Conservation (phyloP, 441 rosid genomes). For the Euphorbia celastroides region DNA sequence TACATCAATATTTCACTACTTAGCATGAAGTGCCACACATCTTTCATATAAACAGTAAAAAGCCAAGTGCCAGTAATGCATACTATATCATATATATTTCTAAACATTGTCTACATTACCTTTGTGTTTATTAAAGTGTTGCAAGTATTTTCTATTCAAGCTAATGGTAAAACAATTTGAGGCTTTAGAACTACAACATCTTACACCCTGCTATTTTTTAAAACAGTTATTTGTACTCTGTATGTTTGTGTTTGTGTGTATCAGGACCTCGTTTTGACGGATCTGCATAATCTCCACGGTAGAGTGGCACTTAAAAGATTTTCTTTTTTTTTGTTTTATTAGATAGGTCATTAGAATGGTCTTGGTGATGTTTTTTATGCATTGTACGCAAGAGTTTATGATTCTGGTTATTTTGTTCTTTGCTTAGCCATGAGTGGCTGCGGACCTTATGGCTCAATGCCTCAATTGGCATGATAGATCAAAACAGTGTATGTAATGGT, state of each 20-base stretch:
- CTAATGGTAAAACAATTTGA: background rate
- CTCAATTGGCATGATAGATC: background rate
- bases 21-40: background rate
- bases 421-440: background rate
- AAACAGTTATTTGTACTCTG: too few species aligned
- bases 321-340: background rate
- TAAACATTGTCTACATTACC: background rate
- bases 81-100: background rate
- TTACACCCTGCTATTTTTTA: too few species aligned
- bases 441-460: background rate
- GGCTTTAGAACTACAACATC: background rate
- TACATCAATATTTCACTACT: background rate
- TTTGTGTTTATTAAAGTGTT: background rate
- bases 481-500: background rate
- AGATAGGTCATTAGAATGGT: background rate
- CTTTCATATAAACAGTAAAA: too few species aligned
- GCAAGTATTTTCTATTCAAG: background rate
- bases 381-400: background rate
- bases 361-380: background rate
- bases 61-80: background rate
- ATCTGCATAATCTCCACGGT: background rate
- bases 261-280: background rate
- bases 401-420: background rate
- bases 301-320: background rate
- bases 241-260: background rate